A percentile compares a stretch with the other conserved stretches of the same genome.
Evolutionary conservation across 2,329 filamentous ascomycete species (phyloP).

Genomic region (Penicillium sp.): DNA sequence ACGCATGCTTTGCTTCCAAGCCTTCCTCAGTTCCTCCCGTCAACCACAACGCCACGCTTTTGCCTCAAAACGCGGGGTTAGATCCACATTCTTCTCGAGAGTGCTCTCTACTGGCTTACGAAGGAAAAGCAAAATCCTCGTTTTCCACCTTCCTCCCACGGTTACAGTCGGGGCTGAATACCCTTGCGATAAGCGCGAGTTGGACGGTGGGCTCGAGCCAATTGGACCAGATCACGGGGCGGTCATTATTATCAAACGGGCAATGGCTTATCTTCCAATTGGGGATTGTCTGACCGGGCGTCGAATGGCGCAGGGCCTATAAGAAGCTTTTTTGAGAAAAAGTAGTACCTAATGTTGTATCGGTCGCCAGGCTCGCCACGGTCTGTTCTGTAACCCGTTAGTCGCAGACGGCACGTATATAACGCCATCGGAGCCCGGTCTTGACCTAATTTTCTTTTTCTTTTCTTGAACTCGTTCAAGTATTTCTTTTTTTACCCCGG

Average conservation of each 20-base stretch:
- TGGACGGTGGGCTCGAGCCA: conserved; percentile 2
- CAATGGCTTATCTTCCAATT: conserved; percentile 12
- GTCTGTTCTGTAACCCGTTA: background rate
- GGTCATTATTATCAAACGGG: background rate
- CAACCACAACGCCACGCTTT: conserved; percentile 7
- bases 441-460: background rate
- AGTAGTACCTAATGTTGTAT: background rate
- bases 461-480: conserved; percentile 4
- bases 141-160: conserved; percentile 2
- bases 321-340: background rate
- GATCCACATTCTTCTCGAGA: background rate
- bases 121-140: background rate
- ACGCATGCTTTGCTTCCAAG: background rate
- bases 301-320: conserved; percentile 8
- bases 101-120: background rate
- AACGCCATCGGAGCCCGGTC: conserved; percentile 5
- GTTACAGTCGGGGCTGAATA: background rate
- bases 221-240: background rate
- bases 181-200: conserved; percentile 11
- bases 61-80: conserved; percentile 11
- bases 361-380: background rate
- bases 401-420: conserved; percentile 1
- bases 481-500: background rate
- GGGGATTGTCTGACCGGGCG: conserved; percentile 7
- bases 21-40: too few species aligned